These are phyloP conservation scores for Clavispora vitiphila DNA, from an alignment of 805 yeast species.

Conservation along the genomic window DNA sequence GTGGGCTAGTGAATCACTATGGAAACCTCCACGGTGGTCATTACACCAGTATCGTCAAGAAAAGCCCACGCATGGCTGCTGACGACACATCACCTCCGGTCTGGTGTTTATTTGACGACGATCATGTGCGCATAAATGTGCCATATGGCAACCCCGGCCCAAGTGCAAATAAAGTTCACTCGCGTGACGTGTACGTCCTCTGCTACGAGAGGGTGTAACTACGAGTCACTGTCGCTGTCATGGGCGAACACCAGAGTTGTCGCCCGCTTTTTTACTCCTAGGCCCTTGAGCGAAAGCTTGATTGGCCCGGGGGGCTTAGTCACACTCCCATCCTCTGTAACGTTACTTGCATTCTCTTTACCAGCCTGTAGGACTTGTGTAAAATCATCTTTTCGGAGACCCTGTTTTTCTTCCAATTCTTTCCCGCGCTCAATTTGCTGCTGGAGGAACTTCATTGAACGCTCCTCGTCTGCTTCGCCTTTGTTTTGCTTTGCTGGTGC, in stretches of 20 bases:
- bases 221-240: conserved; percentile 2
- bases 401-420: conserved; percentile 1
- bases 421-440: conserved; percentile 12
- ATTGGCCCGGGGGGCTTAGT: conserved; percentile 1
- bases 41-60: conserved; percentile 64
- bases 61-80: conserved; percentile 15
- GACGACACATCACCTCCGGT: conserved; percentile 37
- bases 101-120: conserved; percentile 80
- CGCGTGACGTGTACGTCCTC: conserved; percentile 63
- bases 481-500: conserved; percentile 2
- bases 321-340: background rate
- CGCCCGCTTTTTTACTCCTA: conserved; percentile 3
- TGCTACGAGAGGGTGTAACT: conserved; percentile 47
- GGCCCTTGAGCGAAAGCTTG: conserved; percentile 11
- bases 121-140: conserved; percentile 41
- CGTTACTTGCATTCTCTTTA: conserved; percentile 1
- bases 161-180: conserved; percentile 30
- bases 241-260: conserved; percentile 5
- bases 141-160: conserved; percentile 44
- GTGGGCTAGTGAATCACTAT: conserved; percentile 64
- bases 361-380: no score
- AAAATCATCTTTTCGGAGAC: background rate
- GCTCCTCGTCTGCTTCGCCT: conserved; percentile 13
- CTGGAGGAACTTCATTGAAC: conserved; percentile 10
- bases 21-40: conserved; percentile 74